Evolutionary conservation across 2,329 filamentous ascomycete species (phyloP), one percentile per base, ranked within the genome.

Genomic region (Aspergillus ruber): DNA sequence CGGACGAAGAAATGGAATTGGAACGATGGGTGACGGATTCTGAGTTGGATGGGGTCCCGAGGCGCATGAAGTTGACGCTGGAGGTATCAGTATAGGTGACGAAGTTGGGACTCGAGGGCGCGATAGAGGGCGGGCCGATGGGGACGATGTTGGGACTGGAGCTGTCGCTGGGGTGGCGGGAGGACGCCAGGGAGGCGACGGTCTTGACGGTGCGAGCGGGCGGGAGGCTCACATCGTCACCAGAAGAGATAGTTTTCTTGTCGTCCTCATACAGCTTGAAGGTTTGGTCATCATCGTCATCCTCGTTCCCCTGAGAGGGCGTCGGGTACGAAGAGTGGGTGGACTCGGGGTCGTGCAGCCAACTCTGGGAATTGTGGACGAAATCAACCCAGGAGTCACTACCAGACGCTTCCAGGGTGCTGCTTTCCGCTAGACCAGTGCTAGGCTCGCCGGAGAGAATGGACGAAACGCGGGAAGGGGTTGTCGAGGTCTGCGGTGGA

Each of bases 81-180:
- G 70, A 70, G 43, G 56, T 68, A 50, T 68, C 60, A 18, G 18
- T 29, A 38, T 68, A 50, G 2, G 66, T 59, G 21, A 72, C 57
- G 44, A 71, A 59, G 51, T 69, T 71, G 36, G 69, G 68, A 47
- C 68, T 71, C 27, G 68, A 71, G 0, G 66, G 61, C 25, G 62
- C 60, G 21, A 63, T 68, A 38, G 69, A 57, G 6, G 63, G 63
- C 21, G 68, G 60, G 21, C 73, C 49, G 44, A 71, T 73, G 3
- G 70, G 70, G 52, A 69, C 73, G 25, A 70, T 72, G 13, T 62
- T 59, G 45, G 54, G 57, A 13, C 61, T 56, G 1, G 57, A 56
- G 17, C 53, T 56, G 47, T 54, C 58, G 17, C 43, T 55, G 54
- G 45, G 55, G 51, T 47, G 60, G 56, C 50, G 61, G 38, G 56